These are phyloP conservation scores for Sporothrix inflata DNA, from an alignment of 2,329 filamentous ascomycete species.

Conservation along the genomic window DNA sequence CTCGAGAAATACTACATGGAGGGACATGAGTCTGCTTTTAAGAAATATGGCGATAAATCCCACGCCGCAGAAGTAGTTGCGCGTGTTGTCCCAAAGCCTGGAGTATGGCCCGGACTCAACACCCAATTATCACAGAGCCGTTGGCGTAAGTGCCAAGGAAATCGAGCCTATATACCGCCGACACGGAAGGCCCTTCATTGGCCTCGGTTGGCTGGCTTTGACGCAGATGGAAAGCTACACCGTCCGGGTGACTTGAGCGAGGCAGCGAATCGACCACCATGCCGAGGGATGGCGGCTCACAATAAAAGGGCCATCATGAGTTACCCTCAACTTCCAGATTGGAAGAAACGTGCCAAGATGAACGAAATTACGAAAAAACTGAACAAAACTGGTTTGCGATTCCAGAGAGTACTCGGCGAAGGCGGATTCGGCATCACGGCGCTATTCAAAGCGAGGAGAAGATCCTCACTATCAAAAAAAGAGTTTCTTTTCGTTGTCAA, in stretches of 20 bases:
- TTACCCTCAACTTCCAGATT: background rate
- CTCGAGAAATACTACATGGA: background rate
- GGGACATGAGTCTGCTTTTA: background rate
- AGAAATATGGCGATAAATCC: rapidly evolving
- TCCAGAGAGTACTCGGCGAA: background rate
- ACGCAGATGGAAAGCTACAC: background rate
- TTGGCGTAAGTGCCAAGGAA: background rate
- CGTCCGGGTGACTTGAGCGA: background rate
- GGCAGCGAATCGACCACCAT: background rate
- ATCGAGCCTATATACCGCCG: background rate
- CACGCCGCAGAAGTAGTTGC: background rate
- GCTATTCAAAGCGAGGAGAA: background rate
- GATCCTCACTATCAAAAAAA: too few relatives aligned
- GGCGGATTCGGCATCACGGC: slow-evolving; percentile 10
- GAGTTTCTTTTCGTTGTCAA: slow-evolving; percentile 20
- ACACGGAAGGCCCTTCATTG: background rate
- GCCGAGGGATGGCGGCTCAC: background rate
- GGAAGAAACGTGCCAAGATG: background rate
- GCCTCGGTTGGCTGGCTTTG: background rate
- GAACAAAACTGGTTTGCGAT: background rate
- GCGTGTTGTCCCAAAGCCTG: background rate
- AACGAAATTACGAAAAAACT: background rate
- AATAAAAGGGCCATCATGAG: background rate
- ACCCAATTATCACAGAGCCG: background rate
- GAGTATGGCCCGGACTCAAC: slow-evolving; percentile 2